Base-by-base conservation (phyloP, 2,329 filamentous ascomycete species). In the Fusarium staphyleae region DNA sequence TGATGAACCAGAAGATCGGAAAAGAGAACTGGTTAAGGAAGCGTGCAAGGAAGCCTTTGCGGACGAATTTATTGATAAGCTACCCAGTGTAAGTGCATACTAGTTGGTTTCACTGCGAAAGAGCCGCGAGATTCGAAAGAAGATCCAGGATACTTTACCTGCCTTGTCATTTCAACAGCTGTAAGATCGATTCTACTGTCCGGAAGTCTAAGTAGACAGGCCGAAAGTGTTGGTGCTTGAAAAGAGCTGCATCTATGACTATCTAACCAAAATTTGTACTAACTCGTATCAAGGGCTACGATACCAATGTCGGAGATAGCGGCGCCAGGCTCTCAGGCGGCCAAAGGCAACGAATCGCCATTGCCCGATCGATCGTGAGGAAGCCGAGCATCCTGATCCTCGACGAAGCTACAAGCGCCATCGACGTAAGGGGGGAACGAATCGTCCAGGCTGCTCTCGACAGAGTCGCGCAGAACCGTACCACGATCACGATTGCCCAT, bases 241-340 rank as follows among this genome's bases (percentile, higher is more conserved):
- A 22, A 7, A 4, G 19, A 22, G 19, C 19, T 22, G 7, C 12
- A 29, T 29, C 12, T 10, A 29, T 10, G 9, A 29, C 28, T 13
- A 29, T 4, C 12, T 29, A 10, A 11, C 9, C 12, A 4, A 10
- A 4, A 10, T 10, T 8, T n/a, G 11, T 41, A 36, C 60, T 66
- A 11, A 68, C 42, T 18, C 39, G 13, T 11, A 32, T 13, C 11
- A 39, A 89, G 76, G 84, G 85, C 2, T 93, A 93, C 66, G 81
- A 88, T 4, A 91, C 90, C 0, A 73, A 82, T 8, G 90, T 95
- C 1, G 91, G 91, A 1, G 90, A 93, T 67, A 83, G 83, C 22
- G 91, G 91, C 4, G 87, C 88, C 40, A 91, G 90, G 68, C 76
- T 96, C 1, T 91, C 88, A 10, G 89, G 90, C n/a, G 91, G 91